phyloP scores from a whole-genome alignment of 2,329 filamentous ascomycete genomes.

The Trichoderma koningiopsis region DNA sequence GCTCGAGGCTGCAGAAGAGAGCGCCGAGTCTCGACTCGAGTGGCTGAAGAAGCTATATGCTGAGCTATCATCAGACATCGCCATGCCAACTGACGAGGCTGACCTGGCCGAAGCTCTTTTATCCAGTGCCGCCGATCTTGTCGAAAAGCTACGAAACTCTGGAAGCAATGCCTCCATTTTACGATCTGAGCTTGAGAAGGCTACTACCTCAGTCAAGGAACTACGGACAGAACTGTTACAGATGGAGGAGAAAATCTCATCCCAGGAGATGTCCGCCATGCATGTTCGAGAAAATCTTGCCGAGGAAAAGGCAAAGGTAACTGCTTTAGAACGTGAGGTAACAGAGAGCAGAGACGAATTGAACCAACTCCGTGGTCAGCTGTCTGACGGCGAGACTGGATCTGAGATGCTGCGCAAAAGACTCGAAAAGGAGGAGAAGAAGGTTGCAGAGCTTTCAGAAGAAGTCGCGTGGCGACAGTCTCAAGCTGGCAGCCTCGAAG shows the following conservation, averaged over 20 bases:
- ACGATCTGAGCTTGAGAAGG: constrained; percentile 64
- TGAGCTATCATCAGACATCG: constrained; percentile 57
- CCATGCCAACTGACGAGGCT: constrained; percentile 56
- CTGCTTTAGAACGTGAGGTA: constrained; percentile 59
- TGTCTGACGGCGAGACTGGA: constrained; percentile 81
- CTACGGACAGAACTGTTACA: constrained; percentile 60
- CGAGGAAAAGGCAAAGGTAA: constrained; percentile 56
- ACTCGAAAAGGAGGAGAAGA: constrained; percentile 74
- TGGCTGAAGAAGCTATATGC: constrained; percentile 61
- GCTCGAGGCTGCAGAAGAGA: constrained; percentile 54
- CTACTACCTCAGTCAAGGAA: constrained; percentile 56
- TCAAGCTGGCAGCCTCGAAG: constrained; percentile 73
- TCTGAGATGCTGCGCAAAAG: constrained; percentile 76
- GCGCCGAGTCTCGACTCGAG: constrained; percentile 53
- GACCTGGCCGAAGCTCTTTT: constrained; percentile 64
- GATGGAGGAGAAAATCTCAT: constrained; percentile 54
- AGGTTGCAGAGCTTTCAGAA: constrained; percentile 66
- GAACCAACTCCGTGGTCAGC: constrained; percentile 66
- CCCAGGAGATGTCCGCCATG: constrained; percentile 53
- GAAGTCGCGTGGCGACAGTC: constrained; percentile 75
- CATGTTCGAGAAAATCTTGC: constrained; percentile 57
- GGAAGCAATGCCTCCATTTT: constrained; percentile 62
- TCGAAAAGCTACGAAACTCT: constrained; percentile 60
- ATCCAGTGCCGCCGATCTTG: constrained; percentile 57
- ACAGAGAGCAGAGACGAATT: constrained; percentile 70